Base-by-base conservation (phyloP, 495 filamentous ascomycete species). In the Bacidia rubella region DNA sequence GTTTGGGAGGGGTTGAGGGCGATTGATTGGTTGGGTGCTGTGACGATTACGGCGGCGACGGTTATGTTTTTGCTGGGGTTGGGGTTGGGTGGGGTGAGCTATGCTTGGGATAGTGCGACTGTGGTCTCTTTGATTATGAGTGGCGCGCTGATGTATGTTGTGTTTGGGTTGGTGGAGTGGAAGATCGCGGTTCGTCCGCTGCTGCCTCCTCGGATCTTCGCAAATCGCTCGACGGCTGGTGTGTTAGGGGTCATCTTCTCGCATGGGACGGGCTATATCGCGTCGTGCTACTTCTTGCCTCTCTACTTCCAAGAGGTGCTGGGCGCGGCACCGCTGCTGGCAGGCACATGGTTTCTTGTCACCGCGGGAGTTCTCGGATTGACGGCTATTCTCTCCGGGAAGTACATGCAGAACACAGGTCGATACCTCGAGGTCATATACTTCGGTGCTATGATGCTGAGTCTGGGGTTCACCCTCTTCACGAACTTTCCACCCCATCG, bases 41-140 rank as follows among this genome's bases (percentile, higher is more conserved):
- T 86, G 27, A 68, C 78, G 3, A 78, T 90, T 52, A 73, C 89
- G 27, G 80, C 79, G 20, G 85, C 77, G 11, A 87, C 84, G 0
- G 66, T 90, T 22, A 88, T 90, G 78, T 74, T 94, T 59, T 73
- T 93, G 17, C 76, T 90, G 23, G 86, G 83, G 10, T 72, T 93
- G 11, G 80, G 87, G 57, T 82, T 81, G 53, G 86, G 87, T 46
- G 88, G 87, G 20, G 72, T 85, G 38, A 72, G 69, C 17, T 75
- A 74, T 53, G 83, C 86, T 15, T 94, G 87, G 87, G 58, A 56
- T 45, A 90, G 86, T 0, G 66, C 81, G 0, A 80, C 73, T 0
- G 84, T 90, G 44, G 73, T 93, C 52, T 87, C 85, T 63, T 70
- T 92, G 23, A 74, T 95, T 54, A 67, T 90, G 26, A 87, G 88